phyloP scores from a whole-genome alignment of 2,329 filamentous ascomycete species.

The Hymenoscyphus albidus region DNA sequence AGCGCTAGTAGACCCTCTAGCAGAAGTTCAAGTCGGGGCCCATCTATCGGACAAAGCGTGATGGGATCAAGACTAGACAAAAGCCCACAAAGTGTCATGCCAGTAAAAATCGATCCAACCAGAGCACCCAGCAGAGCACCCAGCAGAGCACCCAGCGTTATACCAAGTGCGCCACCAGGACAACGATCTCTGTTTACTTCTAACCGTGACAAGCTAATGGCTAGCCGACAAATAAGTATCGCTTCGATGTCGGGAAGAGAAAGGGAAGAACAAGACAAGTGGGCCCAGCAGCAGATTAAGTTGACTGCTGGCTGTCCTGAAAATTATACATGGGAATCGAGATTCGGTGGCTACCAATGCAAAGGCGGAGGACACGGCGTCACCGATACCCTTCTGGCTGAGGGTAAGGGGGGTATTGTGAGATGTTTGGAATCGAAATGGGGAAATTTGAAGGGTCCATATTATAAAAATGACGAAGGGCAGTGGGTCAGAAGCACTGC shows the following conservation, averaged over 20 bases:
- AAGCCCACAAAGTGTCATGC: background rate
- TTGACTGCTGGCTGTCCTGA: slow-evolving; percentile 49
- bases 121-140: background rate
- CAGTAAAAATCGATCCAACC: background rate
- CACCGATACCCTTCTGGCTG: slow-evolving; percentile 35
- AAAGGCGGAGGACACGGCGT: slow-evolving; percentile 55
- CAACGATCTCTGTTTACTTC: background rate
- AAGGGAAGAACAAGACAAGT: slow-evolving; percentile 6
- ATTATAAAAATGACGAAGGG: background rate
- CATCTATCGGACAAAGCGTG: background rate
- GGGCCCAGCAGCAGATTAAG: slow-evolving; percentile 35
- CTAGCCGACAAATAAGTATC: background rate
- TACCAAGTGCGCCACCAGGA: background rate
- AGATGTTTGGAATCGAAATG: background rate
- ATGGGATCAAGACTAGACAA: too few relatives aligned
- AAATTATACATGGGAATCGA: slow-evolving; percentile 58
- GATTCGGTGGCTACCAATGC: slow-evolving; percentile 55
- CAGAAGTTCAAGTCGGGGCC: background rate
- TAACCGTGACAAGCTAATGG: slow-evolving; percentile 4
- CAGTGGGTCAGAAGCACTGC: background rate
- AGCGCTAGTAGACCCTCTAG: background rate
- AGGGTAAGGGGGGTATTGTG: slow-evolving; percentile 11
- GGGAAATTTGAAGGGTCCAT: background rate
- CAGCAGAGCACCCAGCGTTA: background rate
- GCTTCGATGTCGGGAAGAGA: background rate